Percentiles rank a stretch among this genome's conserved stretches.
phyloP scores from a whole-genome alignment of 2,329 filamentous ascomycete genomes.

The Samsoniella hepiali region DNA sequence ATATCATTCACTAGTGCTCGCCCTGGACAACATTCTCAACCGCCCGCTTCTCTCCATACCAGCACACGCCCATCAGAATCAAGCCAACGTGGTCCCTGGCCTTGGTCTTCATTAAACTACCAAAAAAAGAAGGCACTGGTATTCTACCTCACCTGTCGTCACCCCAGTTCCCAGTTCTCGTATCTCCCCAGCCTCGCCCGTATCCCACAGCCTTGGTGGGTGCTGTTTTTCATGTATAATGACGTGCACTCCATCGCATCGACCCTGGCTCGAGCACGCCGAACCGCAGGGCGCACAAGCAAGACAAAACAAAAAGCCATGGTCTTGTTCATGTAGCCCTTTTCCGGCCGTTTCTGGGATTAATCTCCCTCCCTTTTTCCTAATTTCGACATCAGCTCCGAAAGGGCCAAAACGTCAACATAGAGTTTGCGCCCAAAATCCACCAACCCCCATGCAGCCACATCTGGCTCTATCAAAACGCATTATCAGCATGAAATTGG shows the following conservation, averaged over 20 bases:
- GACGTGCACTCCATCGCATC: background rate
- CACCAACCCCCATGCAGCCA: background rate
- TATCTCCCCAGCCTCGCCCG: background rate
- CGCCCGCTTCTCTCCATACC: no score
- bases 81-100: no score
- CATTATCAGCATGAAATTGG: background rate
- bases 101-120: background rate
- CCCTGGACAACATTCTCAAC: no score
- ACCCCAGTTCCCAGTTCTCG: background rate
- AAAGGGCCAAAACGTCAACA: background rate
- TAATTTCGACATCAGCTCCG: background rate
- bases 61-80: no score
- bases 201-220: background rate
- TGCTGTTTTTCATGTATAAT: background rate
- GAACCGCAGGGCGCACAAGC: background rate
- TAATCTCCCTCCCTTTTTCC: background rate
- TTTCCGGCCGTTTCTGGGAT: background rate
- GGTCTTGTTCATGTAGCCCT: background rate
- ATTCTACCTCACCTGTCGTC: background rate
- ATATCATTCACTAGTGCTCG: no score
- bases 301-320: no score
- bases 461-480: background rate
- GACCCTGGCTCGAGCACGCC: background rate
- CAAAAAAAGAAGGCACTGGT: background rate
- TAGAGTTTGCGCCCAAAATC: background rate